These are phyloP conservation scores for Rhodocollybia butyracea DNA, from an alignment of 768 basidiomycete genomes.

Conservation along the genomic window DNA sequence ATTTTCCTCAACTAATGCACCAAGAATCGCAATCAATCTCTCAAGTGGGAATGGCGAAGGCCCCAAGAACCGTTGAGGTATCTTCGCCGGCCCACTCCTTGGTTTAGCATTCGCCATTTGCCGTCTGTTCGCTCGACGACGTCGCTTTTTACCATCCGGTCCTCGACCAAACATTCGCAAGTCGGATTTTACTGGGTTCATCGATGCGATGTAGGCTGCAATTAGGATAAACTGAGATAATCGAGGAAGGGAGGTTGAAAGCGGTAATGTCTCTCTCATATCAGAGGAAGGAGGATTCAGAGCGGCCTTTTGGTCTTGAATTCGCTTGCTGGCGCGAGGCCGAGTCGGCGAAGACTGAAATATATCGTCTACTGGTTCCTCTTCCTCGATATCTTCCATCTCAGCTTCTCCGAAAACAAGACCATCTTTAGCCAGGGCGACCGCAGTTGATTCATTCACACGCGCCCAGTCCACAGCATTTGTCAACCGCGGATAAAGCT, in stretches of 20 bases:
- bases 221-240: constrained; percentile 76
- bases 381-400: constrained; percentile 8
- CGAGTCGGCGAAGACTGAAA: constrained; percentile 1
- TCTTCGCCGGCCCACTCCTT: constrained; percentile 45
- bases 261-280: constrained; percentile 10
- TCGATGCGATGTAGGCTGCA: constrained; percentile 78
- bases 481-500: constrained; percentile 65
- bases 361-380: neutral
- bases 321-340: neutral
- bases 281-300: neutral
- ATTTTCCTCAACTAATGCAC: constrained; percentile 73
- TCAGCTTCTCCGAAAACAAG: neutral
- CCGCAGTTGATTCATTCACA: constrained; percentile 32
- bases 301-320: neutral
- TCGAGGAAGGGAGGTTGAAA: constrained; percentile 45
- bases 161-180: constrained; percentile 80
- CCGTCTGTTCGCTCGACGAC: constrained; percentile 39
- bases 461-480: constrained; percentile 63
- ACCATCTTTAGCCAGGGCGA: neutral
- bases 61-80: constrained; percentile 76
- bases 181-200: constrained; percentile 80
- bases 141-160: constrained; percentile 59
- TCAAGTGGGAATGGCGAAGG: constrained; percentile 79
- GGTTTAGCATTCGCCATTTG: constrained; percentile 32
- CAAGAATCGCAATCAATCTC: constrained; percentile 75